Conservation (phyloP, 1,284 basidiomycete species). For the Ustilago sp. region DNA sequence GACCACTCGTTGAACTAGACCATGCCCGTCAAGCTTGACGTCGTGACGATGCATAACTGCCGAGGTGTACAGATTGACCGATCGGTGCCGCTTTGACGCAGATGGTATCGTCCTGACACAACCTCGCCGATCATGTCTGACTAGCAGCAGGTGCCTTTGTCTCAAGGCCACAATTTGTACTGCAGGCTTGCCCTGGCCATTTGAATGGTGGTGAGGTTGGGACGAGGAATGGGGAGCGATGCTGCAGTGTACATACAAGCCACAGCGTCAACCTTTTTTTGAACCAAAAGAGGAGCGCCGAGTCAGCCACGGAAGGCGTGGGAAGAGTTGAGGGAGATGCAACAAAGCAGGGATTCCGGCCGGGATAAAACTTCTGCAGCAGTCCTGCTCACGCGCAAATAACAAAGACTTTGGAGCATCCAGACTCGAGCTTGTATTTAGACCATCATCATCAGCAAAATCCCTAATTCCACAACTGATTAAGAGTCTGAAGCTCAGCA, state of each 20-base stretch:
- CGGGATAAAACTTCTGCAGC: too few relatives aligned
- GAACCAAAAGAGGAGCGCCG: neutral
- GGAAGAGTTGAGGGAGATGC: neutral
- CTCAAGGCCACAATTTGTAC: neutral
- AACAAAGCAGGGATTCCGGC: too few relatives aligned
- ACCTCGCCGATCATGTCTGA: neutral
- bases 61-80: neutral
- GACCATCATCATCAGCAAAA: too few relatives aligned
- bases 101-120: neutral
- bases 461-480: too few relatives aligned
- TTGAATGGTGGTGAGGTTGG: neutral
- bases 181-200: neutral
- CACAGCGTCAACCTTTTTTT: neutral
- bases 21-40: neutral
- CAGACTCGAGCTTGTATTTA: too few relatives aligned
- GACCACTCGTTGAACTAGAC: neutral
- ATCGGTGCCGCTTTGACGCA: neutral
- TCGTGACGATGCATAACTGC: neutral
- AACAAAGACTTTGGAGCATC: too few relatives aligned
- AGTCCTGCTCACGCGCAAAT: too few relatives aligned
- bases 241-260: conserved; percentile 4
- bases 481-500: too few relatives aligned
- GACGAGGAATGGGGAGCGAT: neutral
- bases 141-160: neutral
- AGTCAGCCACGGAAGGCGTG: conserved; percentile 11